Percentiles rank a stretch among this genome's conserved stretches.
phyloP scores from a whole-genome alignment of 1,139 yeast genomes.

The Candida tropicalis region DNA sequence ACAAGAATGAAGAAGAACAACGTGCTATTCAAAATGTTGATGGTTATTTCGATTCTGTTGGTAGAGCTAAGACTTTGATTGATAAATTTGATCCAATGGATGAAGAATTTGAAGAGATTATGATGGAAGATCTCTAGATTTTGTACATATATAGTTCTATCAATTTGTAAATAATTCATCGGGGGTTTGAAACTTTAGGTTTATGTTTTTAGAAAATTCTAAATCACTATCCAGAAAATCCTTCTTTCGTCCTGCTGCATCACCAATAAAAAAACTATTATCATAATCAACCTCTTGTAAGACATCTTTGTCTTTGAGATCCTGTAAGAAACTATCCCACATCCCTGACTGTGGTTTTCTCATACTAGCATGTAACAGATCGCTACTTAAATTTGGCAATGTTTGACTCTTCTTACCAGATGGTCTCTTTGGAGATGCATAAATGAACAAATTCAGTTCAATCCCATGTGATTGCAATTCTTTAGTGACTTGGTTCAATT shows the following conservation, averaged over 20 bases:
- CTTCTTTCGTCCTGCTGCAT: constrained; percentile 82
- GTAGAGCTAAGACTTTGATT: constrained; percentile 36
- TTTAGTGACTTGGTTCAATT: constrained; percentile 33
- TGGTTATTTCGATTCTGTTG: constrained; percentile 63
- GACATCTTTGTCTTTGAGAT: constrained; percentile 17
- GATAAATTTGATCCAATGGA: constrained; percentile 27
- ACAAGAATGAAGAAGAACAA: constrained; percentile 28
- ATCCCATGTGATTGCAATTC: constrained; percentile 4
- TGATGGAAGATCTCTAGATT: constrained; percentile 25
- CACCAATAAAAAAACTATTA: constrained; percentile 79
- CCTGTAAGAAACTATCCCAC: constrained; percentile 51
- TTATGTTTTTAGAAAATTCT: constrained; percentile 61
- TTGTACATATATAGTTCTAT: not conserved
- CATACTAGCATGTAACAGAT: constrained; percentile 41
- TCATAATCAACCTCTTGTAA: constrained; percentile 34
- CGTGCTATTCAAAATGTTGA: constrained; percentile 44
- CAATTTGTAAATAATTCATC: constrained; percentile 53
- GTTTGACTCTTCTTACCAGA: constrained; percentile 18
- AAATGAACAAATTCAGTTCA: constrained; percentile 45
- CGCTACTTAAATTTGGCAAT: constrained; percentile 22
- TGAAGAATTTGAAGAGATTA: constrained; percentile 24
- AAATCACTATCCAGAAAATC: constrained; percentile 84
- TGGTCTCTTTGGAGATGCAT: constrained; percentile 63
- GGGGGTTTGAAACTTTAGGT: constrained; percentile 63
- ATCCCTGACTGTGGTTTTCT: constrained; percentile 81